phyloP scores from a whole-genome alignment of 768 basidiomycete species.

The Chlorophyllum brunneum region DNA sequence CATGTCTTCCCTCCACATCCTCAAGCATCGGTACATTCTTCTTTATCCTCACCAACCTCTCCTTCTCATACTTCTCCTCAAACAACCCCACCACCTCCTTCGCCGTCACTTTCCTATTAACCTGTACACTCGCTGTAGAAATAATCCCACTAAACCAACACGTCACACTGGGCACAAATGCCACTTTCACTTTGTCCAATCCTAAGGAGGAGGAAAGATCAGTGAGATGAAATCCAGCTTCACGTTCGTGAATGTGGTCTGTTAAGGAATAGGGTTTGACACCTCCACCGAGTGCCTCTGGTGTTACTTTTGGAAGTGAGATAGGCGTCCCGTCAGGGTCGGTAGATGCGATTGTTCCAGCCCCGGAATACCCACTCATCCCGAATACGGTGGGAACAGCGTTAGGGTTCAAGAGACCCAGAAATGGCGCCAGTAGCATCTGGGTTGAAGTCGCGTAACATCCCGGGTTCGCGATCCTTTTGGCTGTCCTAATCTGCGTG shows the following conservation, averaged over 20 bases:
- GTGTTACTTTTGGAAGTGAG: slow-evolving; percentile 78
- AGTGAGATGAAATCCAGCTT: slow-evolving; percentile 83
- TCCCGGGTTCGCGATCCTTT: slow-evolving; percentile 93
- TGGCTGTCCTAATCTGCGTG: slow-evolving; percentile 58
- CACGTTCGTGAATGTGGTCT: slow-evolving; percentile 98
- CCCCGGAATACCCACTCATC: slow-evolving; percentile 92
- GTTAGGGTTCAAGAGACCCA: slow-evolving; percentile 60
- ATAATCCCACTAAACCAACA: slow-evolving; percentile 98
- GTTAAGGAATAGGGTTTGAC: slow-evolving; percentile 87
- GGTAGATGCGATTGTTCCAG: slow-evolving; percentile 76
- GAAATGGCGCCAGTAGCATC: slow-evolving; percentile 85
- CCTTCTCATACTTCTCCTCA: slow-evolving; percentile 69
- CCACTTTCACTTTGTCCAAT: slow-evolving; percentile 47
- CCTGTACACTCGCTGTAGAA: slow-evolving; percentile 79
- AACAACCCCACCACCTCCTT: slow-evolving; percentile 70
- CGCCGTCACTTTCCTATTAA: slow-evolving; percentile 64
- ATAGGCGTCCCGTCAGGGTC: slow-evolving; percentile 66
- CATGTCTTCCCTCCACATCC: slow-evolving; percentile 81
- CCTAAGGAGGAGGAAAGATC: slow-evolving; percentile 36
- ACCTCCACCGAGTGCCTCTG: slow-evolving; percentile 70
- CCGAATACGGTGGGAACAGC: slow-evolving; percentile 85
- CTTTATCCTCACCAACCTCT: slow-evolving; percentile 67
- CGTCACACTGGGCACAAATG: slow-evolving; percentile 84
- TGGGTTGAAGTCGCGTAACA: slow-evolving; percentile 96
- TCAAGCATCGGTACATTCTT: slow-evolving; percentile 68